Conservation (phyloP, 371 early-diverging fungal genomes). For the Chytridiales sp. region DNA sequence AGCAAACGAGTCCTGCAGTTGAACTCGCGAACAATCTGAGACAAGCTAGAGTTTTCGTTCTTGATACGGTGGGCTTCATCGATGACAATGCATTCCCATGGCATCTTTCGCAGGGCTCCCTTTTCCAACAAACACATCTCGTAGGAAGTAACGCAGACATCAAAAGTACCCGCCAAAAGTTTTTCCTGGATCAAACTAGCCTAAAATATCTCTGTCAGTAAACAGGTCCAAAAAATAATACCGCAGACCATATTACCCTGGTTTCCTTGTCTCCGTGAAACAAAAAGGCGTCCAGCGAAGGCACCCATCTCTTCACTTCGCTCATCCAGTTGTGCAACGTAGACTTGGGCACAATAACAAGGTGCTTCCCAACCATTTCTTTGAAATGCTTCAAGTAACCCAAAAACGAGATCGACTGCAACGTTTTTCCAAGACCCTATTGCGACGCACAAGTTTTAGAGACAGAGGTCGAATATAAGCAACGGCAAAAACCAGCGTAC, state of each 20-base stretch:
- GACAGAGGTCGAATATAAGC: background rate
- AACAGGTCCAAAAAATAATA: conserved; percentile 6
- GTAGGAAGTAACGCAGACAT: conserved; percentile 97
- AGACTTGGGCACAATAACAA: conserved; percentile 97
- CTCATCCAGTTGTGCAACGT: conserved; percentile 97
- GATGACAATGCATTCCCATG: conserved; percentile 94
- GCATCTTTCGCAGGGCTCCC: conserved; percentile 77
- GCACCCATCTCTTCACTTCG: conserved; percentile 94
- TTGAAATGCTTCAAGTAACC: conserved; percentile 87
- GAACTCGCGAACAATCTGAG: conserved; percentile 86
- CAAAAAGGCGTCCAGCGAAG: conserved; percentile 85
- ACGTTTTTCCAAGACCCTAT: conserved; percentile 97
- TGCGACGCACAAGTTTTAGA: background rate
- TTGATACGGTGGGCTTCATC: conserved; percentile 99
- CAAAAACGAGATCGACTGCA: conserved; percentile 96
- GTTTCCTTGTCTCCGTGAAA: conserved; percentile 93
- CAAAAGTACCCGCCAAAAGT: conserved; percentile 67
- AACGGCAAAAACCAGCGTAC: conserved; percentile 42
- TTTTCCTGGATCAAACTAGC: conserved; percentile 25
- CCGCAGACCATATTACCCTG: conserved; percentile 55
- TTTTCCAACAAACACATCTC: conserved; percentile 95
- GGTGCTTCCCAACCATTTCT: conserved; percentile 77
- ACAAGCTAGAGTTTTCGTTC: conserved; percentile 95
- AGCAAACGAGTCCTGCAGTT: conserved; percentile 89
- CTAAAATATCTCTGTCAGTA: conserved; percentile 10